Conservation (phyloP, 1,284 basidiomycete species). For the Ceratobasidium sp. region DNA sequence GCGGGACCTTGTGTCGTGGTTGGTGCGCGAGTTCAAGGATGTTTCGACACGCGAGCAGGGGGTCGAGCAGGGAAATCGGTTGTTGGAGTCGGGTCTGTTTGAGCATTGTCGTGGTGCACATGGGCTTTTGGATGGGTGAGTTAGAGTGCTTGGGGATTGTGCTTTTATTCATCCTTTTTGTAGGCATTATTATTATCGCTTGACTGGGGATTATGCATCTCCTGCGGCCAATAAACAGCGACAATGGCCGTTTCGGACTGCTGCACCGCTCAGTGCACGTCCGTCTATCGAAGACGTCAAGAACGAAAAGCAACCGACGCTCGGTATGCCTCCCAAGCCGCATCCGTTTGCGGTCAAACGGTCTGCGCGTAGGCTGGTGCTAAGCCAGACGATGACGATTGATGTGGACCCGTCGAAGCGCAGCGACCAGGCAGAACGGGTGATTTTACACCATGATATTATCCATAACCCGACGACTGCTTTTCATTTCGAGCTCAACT, state of each 20-base stretch:
- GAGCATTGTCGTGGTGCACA: slow-evolving; percentile 84
- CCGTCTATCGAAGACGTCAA: slow-evolving; percentile 40
- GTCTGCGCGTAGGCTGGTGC: slow-evolving; percentile 74
- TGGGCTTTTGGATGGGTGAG: slow-evolving; percentile 86
- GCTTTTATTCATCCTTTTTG: slow-evolving; percentile 16
- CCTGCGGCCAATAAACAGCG: slow-evolving; percentile 70
- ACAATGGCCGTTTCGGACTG: slow-evolving; percentile 44
- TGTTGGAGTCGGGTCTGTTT: slow-evolving; percentile 84
- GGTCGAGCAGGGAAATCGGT: slow-evolving; percentile 78
- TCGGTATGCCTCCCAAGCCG: neutral
- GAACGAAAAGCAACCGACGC: neutral
- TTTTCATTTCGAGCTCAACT: slow-evolving; percentile 97
- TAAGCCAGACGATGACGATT: slow-evolving; percentile 89
- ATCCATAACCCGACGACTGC: slow-evolving; percentile 92
- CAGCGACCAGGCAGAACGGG: slow-evolving; percentile 88
- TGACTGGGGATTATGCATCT: slow-evolving; percentile 81
- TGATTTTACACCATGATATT: slow-evolving; percentile 90
- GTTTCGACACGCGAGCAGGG: slow-evolving; percentile 83
- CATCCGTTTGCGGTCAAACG: slow-evolving; percentile 55
- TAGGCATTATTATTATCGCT: slow-evolving; percentile 87
- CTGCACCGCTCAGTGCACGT: slow-evolving; percentile 35
- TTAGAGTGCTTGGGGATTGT: slow-evolving; percentile 5
- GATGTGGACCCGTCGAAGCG: slow-evolving; percentile 85
- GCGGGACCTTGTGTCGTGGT: slow-evolving; percentile 87
- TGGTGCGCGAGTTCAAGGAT: slow-evolving; percentile 86